Evolutionary conservation across 1,284 basidiomycete species (phyloP).

Genomic region (Rhodotorula glutinis): DNA sequence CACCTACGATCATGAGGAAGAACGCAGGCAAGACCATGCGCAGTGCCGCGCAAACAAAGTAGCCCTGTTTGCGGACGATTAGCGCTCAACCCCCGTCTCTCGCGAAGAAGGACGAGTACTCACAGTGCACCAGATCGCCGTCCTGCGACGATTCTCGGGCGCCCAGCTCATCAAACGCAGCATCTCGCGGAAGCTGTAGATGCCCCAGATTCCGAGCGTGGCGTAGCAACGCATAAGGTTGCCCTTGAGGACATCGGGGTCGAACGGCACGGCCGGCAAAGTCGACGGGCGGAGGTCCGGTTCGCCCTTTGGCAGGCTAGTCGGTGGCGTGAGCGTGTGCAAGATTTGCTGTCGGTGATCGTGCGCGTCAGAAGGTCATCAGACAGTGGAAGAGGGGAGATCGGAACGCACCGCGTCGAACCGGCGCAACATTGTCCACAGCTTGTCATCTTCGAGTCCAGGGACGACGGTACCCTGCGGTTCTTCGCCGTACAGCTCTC

Average conservation of each 20-base stretch:
- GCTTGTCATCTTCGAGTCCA: slow-evolving; percentile 51
- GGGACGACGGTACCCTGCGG: slow-evolving; percentile 48
- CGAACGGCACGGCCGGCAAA: slow-evolving; percentile 50
- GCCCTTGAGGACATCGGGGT: slow-evolving; percentile 50
- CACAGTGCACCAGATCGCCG: slow-evolving; percentile 26
- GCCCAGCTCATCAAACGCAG: slow-evolving; percentile 35
- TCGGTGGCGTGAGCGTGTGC: slow-evolving; percentile 48
- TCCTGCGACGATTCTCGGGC: slow-evolving; percentile 21
- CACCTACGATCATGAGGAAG: slow-evolving; percentile 45
- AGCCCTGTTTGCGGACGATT: slow-evolving; percentile 44
- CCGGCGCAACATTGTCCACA: slow-evolving; percentile 49
- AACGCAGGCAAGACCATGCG: slow-evolving; percentile 52
- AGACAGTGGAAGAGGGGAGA: neutral
- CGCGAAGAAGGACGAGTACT: neutral
- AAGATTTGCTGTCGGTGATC: slow-evolving; percentile 47
- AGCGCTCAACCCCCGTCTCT: no score
- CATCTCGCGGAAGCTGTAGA: slow-evolving; percentile 32
- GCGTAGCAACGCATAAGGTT: slow-evolving; percentile 38
- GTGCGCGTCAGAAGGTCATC: neutral
- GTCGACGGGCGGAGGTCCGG: slow-evolving; percentile 50
- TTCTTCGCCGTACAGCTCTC: slow-evolving; percentile 47
- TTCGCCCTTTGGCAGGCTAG: slow-evolving; percentile 46
- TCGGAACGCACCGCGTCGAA: slow-evolving; percentile 47
- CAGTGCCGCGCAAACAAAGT: slow-evolving; percentile 54
- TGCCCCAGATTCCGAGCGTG: slow-evolving; percentile 29